Base-by-base conservation (phyloP, 108 stramenopile genomes). In the Pelagomonas calceolata region DNA sequence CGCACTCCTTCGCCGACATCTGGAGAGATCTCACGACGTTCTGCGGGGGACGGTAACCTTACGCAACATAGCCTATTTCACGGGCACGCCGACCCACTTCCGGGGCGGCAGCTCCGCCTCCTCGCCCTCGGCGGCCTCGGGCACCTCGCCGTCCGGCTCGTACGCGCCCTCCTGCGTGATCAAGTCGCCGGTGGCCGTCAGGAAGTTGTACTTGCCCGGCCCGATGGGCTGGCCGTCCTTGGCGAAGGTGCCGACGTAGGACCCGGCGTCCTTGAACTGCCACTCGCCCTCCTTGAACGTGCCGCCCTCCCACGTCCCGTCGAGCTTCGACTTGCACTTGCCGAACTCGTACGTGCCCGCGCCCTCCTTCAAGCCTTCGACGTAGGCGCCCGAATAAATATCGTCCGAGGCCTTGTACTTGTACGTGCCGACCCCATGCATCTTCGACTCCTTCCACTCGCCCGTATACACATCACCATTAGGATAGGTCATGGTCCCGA, bases 271-370 rank as follows among this genome's bases (percentile, higher is more conserved):
- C 65, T 72, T 66, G 30, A 78, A 44, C 44, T 67, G 35, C 77
- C 77, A 78, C 26, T 45, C 34, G 10, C 77, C 77, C 21, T 45
- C 36, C 34, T 30, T 66, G 68, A 78, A 64, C 32, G 66, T 4
- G 5, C 77, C 77, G 30, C 64, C 68, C 26, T 68, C 68, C 77
- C 77, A 78, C 30, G 65, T 66, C 4, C 77, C 77, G 35, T 65
- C 77, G 32, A 78, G 46, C 4, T 45, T 34, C 18, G 33, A 34
- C 29, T 29, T 33, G 68, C 74, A 72, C 30, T 43, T 66, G n/a
- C 70, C 70, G 66, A 78, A 78, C 43, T 78, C 77, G 72, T 78
- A 78, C 17, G 43, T 43, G 69, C 77, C 77, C 29, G 65, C 34
- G 26, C 77, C 77, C 60, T 68, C 33, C 69, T 78, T 78, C 45